Percentiles rank a stretch among this genome's conserved stretches.
These are phyloP conservation scores for Amesomyces nigricolor DNA, from an alignment of 2,329 filamentous ascomycete species.

Conservation along the genomic window DNA sequence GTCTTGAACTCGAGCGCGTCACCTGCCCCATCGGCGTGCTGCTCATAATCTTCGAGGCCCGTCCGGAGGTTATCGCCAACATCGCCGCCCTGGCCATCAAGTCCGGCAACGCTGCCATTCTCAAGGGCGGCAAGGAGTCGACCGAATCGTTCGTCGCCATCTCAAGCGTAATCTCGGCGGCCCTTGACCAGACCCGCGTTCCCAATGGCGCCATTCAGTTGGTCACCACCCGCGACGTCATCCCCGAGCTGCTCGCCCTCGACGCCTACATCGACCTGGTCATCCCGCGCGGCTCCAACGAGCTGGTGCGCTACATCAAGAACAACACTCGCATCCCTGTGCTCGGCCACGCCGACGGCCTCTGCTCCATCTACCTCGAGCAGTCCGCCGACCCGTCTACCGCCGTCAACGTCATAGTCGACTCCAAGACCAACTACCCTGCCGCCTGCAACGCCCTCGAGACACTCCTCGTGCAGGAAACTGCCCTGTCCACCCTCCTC, in stretches of 20 bases:
- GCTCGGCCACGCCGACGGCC: conserved; percentile 88
- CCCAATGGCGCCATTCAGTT: conserved; percentile 87
- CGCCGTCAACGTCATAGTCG: conserved; percentile 71
- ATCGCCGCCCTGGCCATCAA: conserved; percentile 95
- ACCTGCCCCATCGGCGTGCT: conserved; percentile 96
- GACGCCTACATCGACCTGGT: conserved; percentile 90
- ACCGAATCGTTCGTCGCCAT: conserved; percentile 93
- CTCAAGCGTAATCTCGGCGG: conserved; percentile 73
- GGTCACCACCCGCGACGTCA: conserved; percentile 85
- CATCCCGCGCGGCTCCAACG: conserved; percentile 86
- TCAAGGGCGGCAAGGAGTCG: conserved; percentile 96
- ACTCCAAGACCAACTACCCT: conserved; percentile 91
- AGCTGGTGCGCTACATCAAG: conserved; percentile 86
- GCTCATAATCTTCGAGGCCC: conserved; percentile 95
- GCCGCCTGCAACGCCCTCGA: conserved; percentile 95
- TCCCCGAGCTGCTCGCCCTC: conserved; percentile 78
- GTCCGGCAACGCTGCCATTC: conserved; percentile 91
- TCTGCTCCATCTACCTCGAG: conserved; percentile 84
- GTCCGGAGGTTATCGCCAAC: conserved; percentile 96
- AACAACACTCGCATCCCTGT: conserved; percentile 89
- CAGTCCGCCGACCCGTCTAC: conserved; percentile 66
- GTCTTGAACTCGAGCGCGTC: conserved; percentile 76
- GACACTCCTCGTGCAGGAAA: conserved; percentile 77
- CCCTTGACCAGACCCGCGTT: conserved; percentile 66
- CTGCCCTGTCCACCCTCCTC: conserved; percentile 60